Percentiles rank a stretch among this genome's conserved stretches.
phyloP scores from a whole-genome alignment of 2,329 filamentous ascomycete species.

The Calonectria naviculata region DNA sequence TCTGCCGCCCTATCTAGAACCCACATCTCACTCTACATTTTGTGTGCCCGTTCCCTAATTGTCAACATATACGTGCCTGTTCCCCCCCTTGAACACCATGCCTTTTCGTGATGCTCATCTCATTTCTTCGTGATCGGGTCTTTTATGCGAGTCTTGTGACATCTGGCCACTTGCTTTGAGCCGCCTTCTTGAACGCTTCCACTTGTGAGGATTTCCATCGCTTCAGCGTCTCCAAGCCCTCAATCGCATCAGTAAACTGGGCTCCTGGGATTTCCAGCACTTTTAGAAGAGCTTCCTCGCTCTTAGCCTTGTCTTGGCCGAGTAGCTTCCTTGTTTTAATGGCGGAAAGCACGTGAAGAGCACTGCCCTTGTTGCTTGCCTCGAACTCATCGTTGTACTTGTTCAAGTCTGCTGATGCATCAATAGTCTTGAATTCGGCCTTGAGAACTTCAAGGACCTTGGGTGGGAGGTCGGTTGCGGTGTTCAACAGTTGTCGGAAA shows the following conservation, averaged over 20 bases:
- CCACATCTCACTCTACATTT: slow-evolving; percentile 15
- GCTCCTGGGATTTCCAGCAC: slow-evolving; percentile 63
- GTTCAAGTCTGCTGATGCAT: slow-evolving; percentile 67
- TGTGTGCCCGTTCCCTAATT: background rate
- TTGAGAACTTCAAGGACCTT: slow-evolving; percentile 78
- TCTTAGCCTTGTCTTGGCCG: slow-evolving; percentile 65
- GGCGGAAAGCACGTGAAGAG: slow-evolving; percentile 71
- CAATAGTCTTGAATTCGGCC: slow-evolving; percentile 71
- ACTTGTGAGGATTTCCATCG: slow-evolving; percentile 62
- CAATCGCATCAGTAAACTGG: slow-evolving; percentile 66
- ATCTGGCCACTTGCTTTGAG: slow-evolving; percentile 61
- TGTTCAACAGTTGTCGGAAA: slow-evolving; percentile 73
- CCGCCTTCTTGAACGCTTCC: slow-evolving; percentile 60
- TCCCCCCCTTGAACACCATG: background rate
- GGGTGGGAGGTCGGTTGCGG: slow-evolving; percentile 67
- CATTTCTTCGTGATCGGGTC: background rate
- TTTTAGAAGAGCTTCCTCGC: slow-evolving; percentile 72
- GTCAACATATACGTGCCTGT: background rate
- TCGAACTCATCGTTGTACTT: slow-evolving; percentile 76
- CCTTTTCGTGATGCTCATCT: background rate
- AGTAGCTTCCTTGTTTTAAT: slow-evolving; percentile 70
- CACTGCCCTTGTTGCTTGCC: slow-evolving; percentile 69
- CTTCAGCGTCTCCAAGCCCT: slow-evolving; percentile 55
- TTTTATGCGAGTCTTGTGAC: slow-evolving; percentile 57
- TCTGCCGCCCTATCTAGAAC: slow-evolving; percentile 29